A percentile compares a stretch with the other conserved stretches of the same genome.
These are phyloP conservation scores for Metrosideros polymorpha DNA, from an alignment of 441 rosid species.

Conservation along the genomic window DNA sequence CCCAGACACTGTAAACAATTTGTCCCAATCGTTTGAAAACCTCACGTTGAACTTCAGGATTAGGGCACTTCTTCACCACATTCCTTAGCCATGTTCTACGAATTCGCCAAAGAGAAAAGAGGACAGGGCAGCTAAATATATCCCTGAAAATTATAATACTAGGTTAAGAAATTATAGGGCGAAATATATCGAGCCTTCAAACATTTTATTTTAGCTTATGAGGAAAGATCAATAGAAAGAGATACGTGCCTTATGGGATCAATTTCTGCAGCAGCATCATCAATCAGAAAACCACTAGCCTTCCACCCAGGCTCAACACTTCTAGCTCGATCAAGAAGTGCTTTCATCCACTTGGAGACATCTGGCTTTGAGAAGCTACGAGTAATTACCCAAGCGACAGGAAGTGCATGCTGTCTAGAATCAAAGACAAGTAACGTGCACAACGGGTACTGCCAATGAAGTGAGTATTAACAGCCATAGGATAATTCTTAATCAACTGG, in stretches of 20 bases:
- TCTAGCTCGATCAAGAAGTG: slow-evolving; percentile 54
- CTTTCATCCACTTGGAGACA: slow-evolving; percentile 85
- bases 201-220: not conserved
- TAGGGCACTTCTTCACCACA: slow-evolving; percentile 60
- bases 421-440: slow-evolving; percentile 90
- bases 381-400: slow-evolving; percentile 87
- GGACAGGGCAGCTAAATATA: slow-evolving; percentile 68
- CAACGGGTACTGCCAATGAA: slow-evolving; percentile 68
- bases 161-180: not conserved
- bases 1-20: slow-evolving; percentile 59
- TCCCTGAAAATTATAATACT: slow-evolving; percentile 43
- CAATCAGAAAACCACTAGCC: slow-evolving; percentile 68
- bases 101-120: slow-evolving; percentile 84
- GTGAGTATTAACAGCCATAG: not conserved
- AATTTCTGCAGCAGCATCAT: slow-evolving; percentile 87
- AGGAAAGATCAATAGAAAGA: slow-evolving; percentile 6
- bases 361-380: slow-evolving; percentile 84
- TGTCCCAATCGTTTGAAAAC: slow-evolving; percentile 72
- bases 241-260: slow-evolving; percentile 71
- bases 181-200: not conserved
- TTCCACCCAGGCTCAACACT: slow-evolving; percentile 69
- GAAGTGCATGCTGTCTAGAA: slow-evolving; percentile 94
- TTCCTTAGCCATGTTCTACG: slow-evolving; percentile 95
- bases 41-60: slow-evolving; percentile 60
- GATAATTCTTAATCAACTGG: not conserved